Evolutionary conservation across 169 alveolate species (phyloP), one percentile per base, ranked within the genome.

Genomic region (Cryptosporidium viatorum): DNA sequence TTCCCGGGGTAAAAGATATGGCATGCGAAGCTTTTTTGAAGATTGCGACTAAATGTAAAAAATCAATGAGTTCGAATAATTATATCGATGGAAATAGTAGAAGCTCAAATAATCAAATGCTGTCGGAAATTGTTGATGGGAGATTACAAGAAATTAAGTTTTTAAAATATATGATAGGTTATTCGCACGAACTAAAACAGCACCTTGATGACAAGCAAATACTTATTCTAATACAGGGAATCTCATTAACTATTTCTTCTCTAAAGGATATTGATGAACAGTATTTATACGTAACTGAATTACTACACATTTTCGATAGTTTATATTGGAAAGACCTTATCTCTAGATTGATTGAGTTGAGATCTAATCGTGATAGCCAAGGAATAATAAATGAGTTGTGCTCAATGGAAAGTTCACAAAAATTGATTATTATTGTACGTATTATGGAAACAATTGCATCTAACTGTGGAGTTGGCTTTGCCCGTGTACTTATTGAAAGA

Each of bases 1-100:
- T 97, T 85, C 99, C 99, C 35, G 99, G 99, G 26, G 99, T 99
- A 9, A 97, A 98, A 92, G 99, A 98, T 91, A 98, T 98, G 99
- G 99, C 99, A 4, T 96, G 98, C 84, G 99, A 97, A 59, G 98
- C 99, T 2, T 97, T 98, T 93, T 91, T 98, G 73, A 97, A 97
- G 74, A 97, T 98, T 29, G 92, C 98, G 26, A 93, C 95, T 71
- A 97, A 96, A 71, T 97, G 99, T 92, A 97, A 96, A 51, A 94
- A 94, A 62, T 95, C 96, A 29, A 96, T 96, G 87, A 29, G 80
- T 43, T 43, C 68, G 35, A 80, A 80, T 80, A 80, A 80, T 80
- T 80, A 43, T 65, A 43, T 80, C 21, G 89, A 67, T 58, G 67
- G 68, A 14, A 62, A 59, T 29, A 35, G 35, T 14, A 62, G 10